Evolutionary conservation across 768 basidiomycete genomes (phyloP).

Genomic region (Daedalea quercina): DNA sequence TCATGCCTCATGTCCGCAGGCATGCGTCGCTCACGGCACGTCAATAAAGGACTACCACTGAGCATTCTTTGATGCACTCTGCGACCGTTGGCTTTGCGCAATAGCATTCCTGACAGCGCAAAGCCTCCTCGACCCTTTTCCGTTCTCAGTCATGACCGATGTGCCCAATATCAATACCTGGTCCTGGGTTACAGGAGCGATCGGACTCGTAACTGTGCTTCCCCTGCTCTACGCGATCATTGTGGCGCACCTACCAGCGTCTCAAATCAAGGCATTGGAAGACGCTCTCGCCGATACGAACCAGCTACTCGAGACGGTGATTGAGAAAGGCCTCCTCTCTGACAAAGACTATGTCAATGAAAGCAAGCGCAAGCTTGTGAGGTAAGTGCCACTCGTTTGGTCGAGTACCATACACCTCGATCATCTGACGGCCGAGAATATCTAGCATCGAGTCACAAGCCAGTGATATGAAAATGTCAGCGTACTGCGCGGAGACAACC

Average conservation of each 20-base stretch:
- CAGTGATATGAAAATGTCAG: background rate
- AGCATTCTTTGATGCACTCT: too few relatives aligned
- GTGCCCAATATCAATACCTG: slow-evolving; percentile 3
- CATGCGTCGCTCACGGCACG: too few relatives aligned
- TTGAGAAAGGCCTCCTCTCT: background rate
- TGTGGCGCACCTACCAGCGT: background rate
- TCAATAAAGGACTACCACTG: too few relatives aligned
- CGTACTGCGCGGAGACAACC: background rate
- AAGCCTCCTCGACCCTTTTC: background rate
- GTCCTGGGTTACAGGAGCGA: slow-evolving; percentile 3
- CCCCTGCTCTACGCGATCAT: background rate
- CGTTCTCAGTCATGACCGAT: background rate
- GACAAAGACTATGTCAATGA: background rate
- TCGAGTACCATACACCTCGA: background rate
- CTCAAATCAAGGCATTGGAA: background rate
- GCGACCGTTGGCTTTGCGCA: background rate
- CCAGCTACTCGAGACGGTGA: background rate
- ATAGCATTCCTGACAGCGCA: background rate
- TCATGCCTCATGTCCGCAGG: too few relatives aligned
- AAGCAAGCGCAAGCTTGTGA: background rate
- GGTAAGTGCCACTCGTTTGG: background rate
- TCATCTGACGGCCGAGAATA: background rate
- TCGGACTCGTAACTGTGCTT: background rate
- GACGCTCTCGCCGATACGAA: background rate
- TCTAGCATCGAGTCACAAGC: background rate